These are phyloP conservation scores for Ambispora gerdemannii DNA, from an alignment of 192 early-diverging fungal genomes.

Conservation along the genomic window DNA sequence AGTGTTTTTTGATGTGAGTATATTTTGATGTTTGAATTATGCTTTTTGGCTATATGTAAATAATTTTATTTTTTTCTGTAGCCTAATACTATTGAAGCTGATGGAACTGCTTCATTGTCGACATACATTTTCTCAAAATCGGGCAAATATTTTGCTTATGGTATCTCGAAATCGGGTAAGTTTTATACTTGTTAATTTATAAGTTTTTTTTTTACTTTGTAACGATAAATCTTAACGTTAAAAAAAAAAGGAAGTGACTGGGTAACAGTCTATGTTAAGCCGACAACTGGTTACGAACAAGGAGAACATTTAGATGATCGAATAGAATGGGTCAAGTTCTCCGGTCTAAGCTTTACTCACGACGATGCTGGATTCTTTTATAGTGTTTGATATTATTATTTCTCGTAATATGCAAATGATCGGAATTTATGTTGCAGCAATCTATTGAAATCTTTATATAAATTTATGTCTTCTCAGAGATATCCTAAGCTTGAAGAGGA, in stretches of 20 bases:
- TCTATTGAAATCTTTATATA: too few relatives aligned
- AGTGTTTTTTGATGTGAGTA: conserved; percentile 42
- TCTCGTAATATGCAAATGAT: too few relatives aligned
- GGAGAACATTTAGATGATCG: conserved; percentile 38
- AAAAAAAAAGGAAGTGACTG: conserved; percentile 54
- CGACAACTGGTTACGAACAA: conserved; percentile 33
- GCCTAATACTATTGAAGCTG: conserved; percentile 56
- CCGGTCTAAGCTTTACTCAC: conserved; percentile 52
- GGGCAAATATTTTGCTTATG: conserved; percentile 59
- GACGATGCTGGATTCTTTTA: conserved; percentile 77
- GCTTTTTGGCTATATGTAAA: too few relatives aligned
- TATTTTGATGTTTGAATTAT: neutral
- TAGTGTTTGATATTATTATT: conserved; percentile 30
- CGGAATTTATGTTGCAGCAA: too few relatives aligned
- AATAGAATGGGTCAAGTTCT: conserved; percentile 59
- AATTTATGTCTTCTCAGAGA: conserved; percentile 15
- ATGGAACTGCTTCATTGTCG: conserved; percentile 54
- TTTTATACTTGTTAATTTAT: neutral
- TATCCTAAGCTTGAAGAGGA: conserved; percentile 44
- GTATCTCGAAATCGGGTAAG: conserved; percentile 49
- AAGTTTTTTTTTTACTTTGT: neutral
- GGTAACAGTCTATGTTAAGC: conserved; percentile 56
- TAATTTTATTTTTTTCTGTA: conserved; percentile 2
- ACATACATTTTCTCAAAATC: conserved; percentile 54
- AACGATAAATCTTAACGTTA: neutral